Evolutionary conservation across 2,329 filamentous ascomycete species (phyloP).

Genomic region (Microthyrium microscopicum): DNA sequence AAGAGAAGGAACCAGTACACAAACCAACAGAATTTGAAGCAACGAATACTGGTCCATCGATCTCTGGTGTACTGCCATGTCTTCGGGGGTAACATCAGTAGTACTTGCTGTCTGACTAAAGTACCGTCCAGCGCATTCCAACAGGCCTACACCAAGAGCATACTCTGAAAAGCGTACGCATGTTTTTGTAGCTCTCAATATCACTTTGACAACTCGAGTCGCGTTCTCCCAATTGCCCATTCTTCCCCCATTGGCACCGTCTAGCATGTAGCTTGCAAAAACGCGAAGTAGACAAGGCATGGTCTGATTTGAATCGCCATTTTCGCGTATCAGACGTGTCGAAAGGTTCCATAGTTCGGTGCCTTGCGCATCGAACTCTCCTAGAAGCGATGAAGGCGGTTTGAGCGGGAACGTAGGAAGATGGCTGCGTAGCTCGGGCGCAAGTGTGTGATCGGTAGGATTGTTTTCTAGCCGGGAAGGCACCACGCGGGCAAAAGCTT

Average conservation of each 20-base stretch:
- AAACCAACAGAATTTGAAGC: constrained; percentile 49
- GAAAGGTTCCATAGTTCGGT: constrained; percentile 51
- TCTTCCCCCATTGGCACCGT: constrained; percentile 30
- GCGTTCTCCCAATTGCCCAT: constrained; percentile 14
- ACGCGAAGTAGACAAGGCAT: constrained; percentile 20
- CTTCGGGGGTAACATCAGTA: constrained; percentile 11
- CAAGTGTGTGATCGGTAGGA: not conserved
- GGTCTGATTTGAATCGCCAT: constrained; percentile 1
- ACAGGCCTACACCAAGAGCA: constrained; percentile 39
- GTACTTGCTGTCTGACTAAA: no score
- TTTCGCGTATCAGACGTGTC: constrained; percentile 27
- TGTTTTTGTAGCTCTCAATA: constrained; percentile 45
- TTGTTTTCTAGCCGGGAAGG: no score
- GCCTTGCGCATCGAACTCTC: constrained; percentile 38
- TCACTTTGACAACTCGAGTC: constrained; percentile 46
- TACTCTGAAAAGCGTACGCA: constrained; percentile 45
- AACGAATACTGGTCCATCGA: constrained; percentile 47
- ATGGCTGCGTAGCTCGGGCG: not conserved
- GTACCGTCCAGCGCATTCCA: no score
- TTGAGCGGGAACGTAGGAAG: not conserved
- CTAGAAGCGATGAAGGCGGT: constrained; percentile 9
- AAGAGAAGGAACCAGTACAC: constrained; percentile 10
- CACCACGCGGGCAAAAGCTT: no score
- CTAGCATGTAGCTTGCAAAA: constrained; percentile 53
- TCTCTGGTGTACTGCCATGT: constrained; percentile 18